A percentile compares a stretch with the other conserved stretches of the same genome.
phyloP scores from a whole-genome alignment of 768 basidiomycete genomes.

The Tulasnella sp. region DNA sequence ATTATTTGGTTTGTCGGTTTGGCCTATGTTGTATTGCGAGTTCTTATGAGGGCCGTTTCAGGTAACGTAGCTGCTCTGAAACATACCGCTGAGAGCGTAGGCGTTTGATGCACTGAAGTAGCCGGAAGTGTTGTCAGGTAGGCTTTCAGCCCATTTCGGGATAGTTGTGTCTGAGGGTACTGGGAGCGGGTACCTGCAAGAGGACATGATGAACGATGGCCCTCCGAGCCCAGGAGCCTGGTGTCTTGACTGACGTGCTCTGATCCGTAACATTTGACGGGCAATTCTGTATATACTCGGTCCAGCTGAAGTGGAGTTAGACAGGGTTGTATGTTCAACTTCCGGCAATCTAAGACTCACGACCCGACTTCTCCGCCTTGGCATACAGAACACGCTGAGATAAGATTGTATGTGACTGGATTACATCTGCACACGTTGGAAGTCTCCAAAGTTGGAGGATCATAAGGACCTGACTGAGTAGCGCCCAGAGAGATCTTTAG shows the following conservation, averaged over 20 bases:
- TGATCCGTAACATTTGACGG: neutral
- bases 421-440: conserved; percentile 9
- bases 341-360: neutral
- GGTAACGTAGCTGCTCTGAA: too few relatives aligned
- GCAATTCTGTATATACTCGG: conserved; percentile 6
- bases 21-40: too few relatives aligned
- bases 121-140: neutral
- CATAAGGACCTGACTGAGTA: conserved; percentile 3
- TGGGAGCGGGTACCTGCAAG: neutral
- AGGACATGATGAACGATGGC: neutral
- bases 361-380: neutral
- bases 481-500: too few relatives aligned
- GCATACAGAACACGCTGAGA: conserved; percentile 10
- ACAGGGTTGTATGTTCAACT: neutral
- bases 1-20: too few relatives aligned
- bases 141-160: conserved; percentile 2
- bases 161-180: conserved; percentile 2
- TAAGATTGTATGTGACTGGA: conserved; percentile 6
- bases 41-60: too few relatives aligned
- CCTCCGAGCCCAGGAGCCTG: neutral
- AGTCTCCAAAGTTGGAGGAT: neutral
- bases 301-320: neutral
- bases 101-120: conserved; percentile 4
- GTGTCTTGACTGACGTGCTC: neutral
- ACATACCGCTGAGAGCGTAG: too few relatives aligned